These are phyloP conservation scores for Atalantia buxifolia DNA, from an alignment of 345 rosid genomes.

Conservation along the genomic window DNA sequence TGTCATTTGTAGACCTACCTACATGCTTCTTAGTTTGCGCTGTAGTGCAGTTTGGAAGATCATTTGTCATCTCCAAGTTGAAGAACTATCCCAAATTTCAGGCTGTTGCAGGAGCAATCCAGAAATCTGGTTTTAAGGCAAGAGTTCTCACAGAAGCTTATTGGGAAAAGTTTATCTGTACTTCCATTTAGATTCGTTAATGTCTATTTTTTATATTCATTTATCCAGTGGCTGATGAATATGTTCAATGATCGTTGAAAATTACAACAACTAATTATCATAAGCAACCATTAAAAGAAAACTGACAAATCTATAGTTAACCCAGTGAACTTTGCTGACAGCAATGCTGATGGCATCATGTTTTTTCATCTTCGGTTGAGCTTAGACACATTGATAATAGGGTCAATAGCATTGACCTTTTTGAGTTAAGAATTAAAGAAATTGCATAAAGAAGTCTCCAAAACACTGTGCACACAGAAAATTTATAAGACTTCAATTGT, in stretches of 20 bases:
- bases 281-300: no score
- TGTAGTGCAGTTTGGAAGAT: slow-evolving; percentile 48
- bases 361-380: neutral
- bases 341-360: no score
- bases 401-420: neutral
- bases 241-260: no score
- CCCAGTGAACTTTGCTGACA: no score
- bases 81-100: slow-evolving; percentile 54
- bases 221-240: no score
- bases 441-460: neutral
- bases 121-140: slow-evolving; percentile 62
- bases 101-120: slow-evolving; percentile 42
- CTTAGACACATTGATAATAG: neutral
- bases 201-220: no score
- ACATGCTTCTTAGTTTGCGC: neutral
- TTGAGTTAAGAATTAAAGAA: neutral
- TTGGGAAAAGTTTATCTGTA: neutral
- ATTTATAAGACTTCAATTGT: neutral
- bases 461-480: neutral
- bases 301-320: no score
- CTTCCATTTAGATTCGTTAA: neutral
- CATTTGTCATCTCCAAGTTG: slow-evolving; percentile 44
- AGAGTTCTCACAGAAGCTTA: slow-evolving; percentile 3
- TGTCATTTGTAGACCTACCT: neutral
- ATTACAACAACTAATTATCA: no score